These are phyloP conservation scores for Scheffersomyces spartinae DNA, from an alignment of 805 yeast genomes.

Conservation along the genomic window DNA sequence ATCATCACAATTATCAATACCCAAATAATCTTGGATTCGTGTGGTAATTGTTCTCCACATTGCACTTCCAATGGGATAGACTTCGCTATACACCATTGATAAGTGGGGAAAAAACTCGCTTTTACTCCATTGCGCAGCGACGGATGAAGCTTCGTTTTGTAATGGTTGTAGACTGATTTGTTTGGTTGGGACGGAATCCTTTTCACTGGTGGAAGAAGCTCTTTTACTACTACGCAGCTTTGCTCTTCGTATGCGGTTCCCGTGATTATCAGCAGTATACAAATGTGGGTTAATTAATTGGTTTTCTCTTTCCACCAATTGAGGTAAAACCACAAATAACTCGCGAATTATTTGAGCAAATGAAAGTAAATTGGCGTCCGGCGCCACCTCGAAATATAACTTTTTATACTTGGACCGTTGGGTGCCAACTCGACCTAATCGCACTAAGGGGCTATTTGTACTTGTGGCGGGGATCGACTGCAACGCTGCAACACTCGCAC, in stretches of 20 bases:
- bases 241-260: slow-evolving; percentile 8
- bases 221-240: neutral
- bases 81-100: slow-evolving; percentile 55
- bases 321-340: slow-evolving; percentile 38
- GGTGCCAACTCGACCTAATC: slow-evolving; percentile 30
- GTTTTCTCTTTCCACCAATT: slow-evolving; percentile 23
- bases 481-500: slow-evolving; percentile 47
- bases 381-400: slow-evolving; percentile 35
- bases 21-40: slow-evolving; percentile 54
- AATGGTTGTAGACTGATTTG: slow-evolving; percentile 16
- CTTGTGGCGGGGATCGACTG: too few species aligned
- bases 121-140: slow-evolving; percentile 41
- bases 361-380: slow-evolving; percentile 35
- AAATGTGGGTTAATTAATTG: slow-evolving; percentile 25
- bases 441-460: too few species aligned
- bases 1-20: slow-evolving; percentile 31
- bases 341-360: slow-evolving; percentile 48
- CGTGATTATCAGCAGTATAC: slow-evolving; percentile 20
- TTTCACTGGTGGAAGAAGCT: too few species aligned
- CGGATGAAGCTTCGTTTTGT: slow-evolving; percentile 35
- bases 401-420: slow-evolving; percentile 43
- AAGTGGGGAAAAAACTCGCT: slow-evolving; percentile 61
- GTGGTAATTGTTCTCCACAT: slow-evolving; percentile 50
- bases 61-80: slow-evolving; percentile 58
- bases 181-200: slow-evolving; percentile 8